A percentile compares a stretch with the other conserved stretches of the same genome.
Conservation (phyloP, 176 grass and related monocot species). For the Aegilops tauschii region DNA sequence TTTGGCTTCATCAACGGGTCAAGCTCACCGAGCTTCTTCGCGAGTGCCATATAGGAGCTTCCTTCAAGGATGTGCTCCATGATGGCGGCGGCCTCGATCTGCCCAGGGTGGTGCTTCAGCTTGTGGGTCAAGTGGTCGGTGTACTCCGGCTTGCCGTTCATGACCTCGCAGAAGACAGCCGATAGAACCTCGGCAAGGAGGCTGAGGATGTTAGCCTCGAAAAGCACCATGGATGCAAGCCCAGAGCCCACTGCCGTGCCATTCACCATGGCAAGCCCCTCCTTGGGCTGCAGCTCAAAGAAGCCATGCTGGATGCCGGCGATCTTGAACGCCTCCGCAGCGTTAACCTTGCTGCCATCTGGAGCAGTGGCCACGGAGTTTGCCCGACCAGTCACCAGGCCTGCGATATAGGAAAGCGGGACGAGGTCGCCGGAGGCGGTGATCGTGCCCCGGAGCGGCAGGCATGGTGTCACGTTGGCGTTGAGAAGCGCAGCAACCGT, state of each 20-base stretch:
- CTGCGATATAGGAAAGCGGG: conserved; percentile 79
- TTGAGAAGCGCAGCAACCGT: conserved; percentile 67
- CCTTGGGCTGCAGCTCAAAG: conserved; percentile 84
- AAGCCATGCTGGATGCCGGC: conserved; percentile 54
- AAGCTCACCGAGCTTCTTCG: conserved; percentile 62
- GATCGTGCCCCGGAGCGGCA: conserved; percentile 85
- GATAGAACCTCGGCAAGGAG: conserved; percentile 69
- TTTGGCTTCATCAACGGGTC: conserved; percentile 88
- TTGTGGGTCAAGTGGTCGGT: conserved; percentile 90
- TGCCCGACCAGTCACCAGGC: conserved; percentile 62
- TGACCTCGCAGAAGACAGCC: conserved; percentile 82
- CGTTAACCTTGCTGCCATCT: conserved; percentile 34
- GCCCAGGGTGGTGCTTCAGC: conserved; percentile 43
- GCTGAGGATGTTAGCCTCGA: conserved; percentile 65
- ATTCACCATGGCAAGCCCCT: conserved; percentile 85
- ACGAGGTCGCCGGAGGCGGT: conserved; percentile 78
- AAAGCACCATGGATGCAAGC: conserved; percentile 70
- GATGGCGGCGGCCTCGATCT: conserved; percentile 62
- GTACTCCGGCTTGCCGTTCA: conserved; percentile 86
- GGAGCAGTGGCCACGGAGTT: conserved; percentile 39
- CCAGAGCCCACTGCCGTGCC: conserved; percentile 83
- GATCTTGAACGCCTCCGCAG: conserved; percentile 48
- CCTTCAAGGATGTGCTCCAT: conserved; percentile 85
- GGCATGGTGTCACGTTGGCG: conserved; percentile 74
- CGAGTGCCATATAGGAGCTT: conserved; percentile 66